Base-by-base conservation (phyloP, 345 rosid genomes). In the Rubroshorea leprosula region DNA sequence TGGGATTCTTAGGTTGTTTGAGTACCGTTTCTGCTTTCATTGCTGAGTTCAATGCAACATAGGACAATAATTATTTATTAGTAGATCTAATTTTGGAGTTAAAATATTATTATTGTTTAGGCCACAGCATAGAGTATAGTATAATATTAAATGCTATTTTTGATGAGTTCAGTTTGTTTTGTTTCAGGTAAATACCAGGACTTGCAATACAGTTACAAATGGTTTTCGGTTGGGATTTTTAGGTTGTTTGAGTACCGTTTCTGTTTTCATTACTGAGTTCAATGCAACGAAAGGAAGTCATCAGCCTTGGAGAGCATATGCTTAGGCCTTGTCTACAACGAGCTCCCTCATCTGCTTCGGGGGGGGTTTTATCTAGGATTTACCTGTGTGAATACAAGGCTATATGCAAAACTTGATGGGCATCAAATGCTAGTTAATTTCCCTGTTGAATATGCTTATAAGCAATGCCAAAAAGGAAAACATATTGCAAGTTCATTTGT, bases 211-310 rank as follows among this genome's bases (percentile, higher is more conserved):
- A 0, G 67, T 83, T 41, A 71, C 80, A 49, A 62, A 64, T 0
- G 81, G 93, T 26, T 68, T 89, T 64, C 89, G 89, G 66, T 69
- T 92, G 1, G 98, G 98, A 39, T 70, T 92, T 21, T 48, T 84
- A 65, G 98, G 98, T 18, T 86, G 97, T 75, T 63, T 89, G 26
- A 84, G 96, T 60, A 89, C 98, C 1, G 93, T 92, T 41, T 86
- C 98, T 1, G 89, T 96, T 5, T 78, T 92, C 64, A 81, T 89
- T 41, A 90, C 95, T 0, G 98, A 92, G 84, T 92, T 84, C 75
- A 70, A 92, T 15, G 86, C 96, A 6, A 86, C 86, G 98, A 78
- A 85, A 65, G 84, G 77, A 60, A 80, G 95, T 63, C 63, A 57
- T 11, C 51, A 73, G 25, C 79, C 78, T 23, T 81, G 93, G 90